Conservation (phyloP, 2,329 filamentous ascomycete genomes). For the Paraconiothyrium brasiliense region DNA sequence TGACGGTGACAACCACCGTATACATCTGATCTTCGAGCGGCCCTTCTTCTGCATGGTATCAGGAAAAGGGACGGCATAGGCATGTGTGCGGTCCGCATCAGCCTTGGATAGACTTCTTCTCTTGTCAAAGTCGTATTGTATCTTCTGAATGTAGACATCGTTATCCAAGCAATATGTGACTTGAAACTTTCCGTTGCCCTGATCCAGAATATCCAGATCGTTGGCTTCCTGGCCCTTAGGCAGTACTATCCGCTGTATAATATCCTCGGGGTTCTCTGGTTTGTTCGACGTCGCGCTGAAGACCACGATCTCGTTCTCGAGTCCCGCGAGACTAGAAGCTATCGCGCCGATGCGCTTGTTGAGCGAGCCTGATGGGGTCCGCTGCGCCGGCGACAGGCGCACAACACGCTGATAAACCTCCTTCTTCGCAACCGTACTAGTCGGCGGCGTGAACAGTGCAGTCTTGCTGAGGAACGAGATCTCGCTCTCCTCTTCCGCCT, state of each 20-base stretch:
- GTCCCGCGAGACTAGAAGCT: constrained; percentile 78
- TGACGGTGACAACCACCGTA: constrained; percentile 65
- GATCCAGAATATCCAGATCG: constrained; percentile 76
- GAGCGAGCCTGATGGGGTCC: constrained; percentile 54
- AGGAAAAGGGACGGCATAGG: constrained; percentile 42
- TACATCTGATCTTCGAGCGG: constrained; percentile 63
- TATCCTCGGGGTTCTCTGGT: constrained; percentile 56
- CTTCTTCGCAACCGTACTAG: constrained; percentile 53
- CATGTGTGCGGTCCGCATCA: constrained; percentile 33
- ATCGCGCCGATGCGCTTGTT: constrained; percentile 76
- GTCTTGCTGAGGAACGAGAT: constrained; percentile 61
- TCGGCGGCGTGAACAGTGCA: constrained; percentile 59
- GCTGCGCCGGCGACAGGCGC: constrained; percentile 64
- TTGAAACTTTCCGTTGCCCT: constrained; percentile 69
- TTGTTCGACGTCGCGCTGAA: constrained; percentile 72
- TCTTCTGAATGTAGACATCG: constrained; percentile 74
- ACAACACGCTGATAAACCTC: constrained; percentile 69
- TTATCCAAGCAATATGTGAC: constrained; percentile 82
- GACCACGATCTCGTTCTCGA: constrained; percentile 78
- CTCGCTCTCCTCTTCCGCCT: constrained; percentile 43
- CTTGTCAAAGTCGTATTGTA: constrained; percentile 60
- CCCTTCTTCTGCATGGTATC: constrained; percentile 48
- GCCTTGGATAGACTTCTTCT: constrained; percentile 48
- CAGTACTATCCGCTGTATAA: constrained; percentile 64
- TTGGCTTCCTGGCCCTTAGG: constrained; percentile 66